Conservation (phyloP, 805 yeast genomes). For the Candida methanosorbosa region DNA sequence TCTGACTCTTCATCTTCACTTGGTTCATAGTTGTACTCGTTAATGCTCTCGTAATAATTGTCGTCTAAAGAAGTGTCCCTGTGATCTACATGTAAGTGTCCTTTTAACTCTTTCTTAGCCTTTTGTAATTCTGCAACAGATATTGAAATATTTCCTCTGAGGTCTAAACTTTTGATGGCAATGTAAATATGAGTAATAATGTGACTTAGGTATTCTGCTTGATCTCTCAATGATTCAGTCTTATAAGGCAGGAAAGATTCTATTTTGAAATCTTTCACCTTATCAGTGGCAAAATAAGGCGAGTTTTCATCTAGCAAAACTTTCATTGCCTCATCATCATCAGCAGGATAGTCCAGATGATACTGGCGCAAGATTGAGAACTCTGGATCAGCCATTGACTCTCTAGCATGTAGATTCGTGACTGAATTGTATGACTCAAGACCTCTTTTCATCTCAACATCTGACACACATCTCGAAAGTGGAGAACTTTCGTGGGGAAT, state of each 20-base stretch:
- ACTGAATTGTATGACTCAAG: background rate
- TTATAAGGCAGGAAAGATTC: constrained; percentile 52
- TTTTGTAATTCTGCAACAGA: constrained; percentile 59
- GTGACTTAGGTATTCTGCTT: constrained; percentile 65
- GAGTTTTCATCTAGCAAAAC: constrained; percentile 15
- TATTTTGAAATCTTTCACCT: constrained; percentile 12
- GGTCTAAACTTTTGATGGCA: constrained; percentile 66
- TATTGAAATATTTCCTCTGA: constrained; percentile 60
- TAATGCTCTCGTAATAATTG: constrained; percentile 28
- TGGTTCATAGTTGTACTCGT: constrained; percentile 39
- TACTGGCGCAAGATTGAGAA: constrained; percentile 16
- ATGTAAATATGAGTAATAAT: constrained; percentile 75
- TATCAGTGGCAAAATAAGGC: constrained; percentile 14
- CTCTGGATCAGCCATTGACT: constrained; percentile 6
- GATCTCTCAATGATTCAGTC: constrained; percentile 60
- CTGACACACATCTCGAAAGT: constrained; percentile 16
- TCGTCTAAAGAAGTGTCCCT: constrained; percentile 27
- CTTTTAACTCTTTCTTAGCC: constrained; percentile 12
- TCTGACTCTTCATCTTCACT: constrained; percentile 25
- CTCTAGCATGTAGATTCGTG: constrained; percentile 1
- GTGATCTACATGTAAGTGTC: background rate
- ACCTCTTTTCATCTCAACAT: constrained; percentile 6
- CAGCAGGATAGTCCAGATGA: constrained; percentile 53
- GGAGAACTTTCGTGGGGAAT: constrained; percentile 18
- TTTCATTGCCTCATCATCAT: constrained; percentile 25